These are phyloP conservation scores for Mollisia scopiformis DNA, from an alignment of 2,329 filamentous ascomycete genomes.

Conservation along the genomic window DNA sequence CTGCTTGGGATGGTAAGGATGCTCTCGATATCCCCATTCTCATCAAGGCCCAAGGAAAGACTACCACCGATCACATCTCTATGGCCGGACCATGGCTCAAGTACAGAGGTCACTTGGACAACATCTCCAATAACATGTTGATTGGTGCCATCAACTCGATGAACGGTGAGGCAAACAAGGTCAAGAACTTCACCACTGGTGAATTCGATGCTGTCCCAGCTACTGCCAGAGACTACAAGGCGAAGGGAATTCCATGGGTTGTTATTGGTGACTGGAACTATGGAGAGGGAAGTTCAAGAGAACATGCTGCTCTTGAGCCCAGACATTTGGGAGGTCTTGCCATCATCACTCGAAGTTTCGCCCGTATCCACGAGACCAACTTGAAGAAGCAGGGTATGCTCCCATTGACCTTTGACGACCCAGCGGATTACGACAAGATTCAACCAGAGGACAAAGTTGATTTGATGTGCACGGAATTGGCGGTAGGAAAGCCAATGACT, in stretches of 20 bases:
- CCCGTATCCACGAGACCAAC: constrained; percentile 99
- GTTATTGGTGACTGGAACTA: constrained; percentile 99
- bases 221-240: constrained; percentile 98
- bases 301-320: constrained; percentile 97
- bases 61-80: constrained; percentile 95
- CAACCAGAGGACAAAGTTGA: constrained; percentile 90
- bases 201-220: constrained; percentile 88
- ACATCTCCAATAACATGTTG: constrained; percentile 99
- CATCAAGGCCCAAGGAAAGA: constrained; percentile 97
- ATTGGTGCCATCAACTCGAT: constrained; percentile 96
- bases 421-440: constrained; percentile 98
- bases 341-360: constrained; percentile 94
- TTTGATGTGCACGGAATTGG: constrained; percentile 84
- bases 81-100: constrained; percentile 98
- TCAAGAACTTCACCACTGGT: constrained; percentile 86
- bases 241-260: constrained; percentile 94
- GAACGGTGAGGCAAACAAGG: constrained; percentile 97
- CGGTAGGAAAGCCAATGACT: constrained; percentile 89
- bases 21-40: constrained; percentile 82
- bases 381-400: constrained; percentile 99
- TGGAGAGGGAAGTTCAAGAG: constrained; percentile 95
- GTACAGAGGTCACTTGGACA: constrained; percentile 98
- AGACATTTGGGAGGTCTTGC: constrained; percentile 95
- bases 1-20: constrained; percentile 91
- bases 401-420: constrained; percentile 91